Base-by-base conservation (phyloP, 257 asterid species). In the Solanum chaucha region DNA sequence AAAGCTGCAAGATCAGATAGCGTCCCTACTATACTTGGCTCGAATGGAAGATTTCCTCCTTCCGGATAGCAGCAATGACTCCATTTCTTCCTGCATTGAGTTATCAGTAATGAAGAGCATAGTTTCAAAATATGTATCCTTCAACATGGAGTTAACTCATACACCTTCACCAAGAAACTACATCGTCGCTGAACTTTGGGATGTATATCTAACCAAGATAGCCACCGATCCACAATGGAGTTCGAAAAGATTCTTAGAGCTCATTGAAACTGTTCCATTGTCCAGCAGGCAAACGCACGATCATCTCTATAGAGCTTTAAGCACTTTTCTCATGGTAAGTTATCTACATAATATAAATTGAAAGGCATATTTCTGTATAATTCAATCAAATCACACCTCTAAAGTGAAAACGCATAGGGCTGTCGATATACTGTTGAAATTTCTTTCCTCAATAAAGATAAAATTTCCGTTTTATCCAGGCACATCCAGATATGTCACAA, bases 271-370 rank as follows among this genome's bases (percentile, higher is more conserved):
- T 34, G 83, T 94, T 82, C 98, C 98, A 2, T 4, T 36, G 70
- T 89, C 92, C 80, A 90, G 89, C 91, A 92, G 98, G 91, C 91
- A 88, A 88, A 89, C 89, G 9, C 98, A 95, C 8, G 98, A 94
- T 89, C 90, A 90, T 87, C 95, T 95, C 89, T 95, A 93, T 87
- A 86, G 87, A 80, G 95, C 98, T 30, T 81, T 94, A 73, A 87
- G 87, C 87, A 84, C 89, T 32, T 95, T 93, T 90, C 90, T 94
- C 85, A 55, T 74, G 88, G 98, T 93, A 87, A 87, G 91, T 44
- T n/a, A 28, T 88, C 86, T 51, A 34, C 30, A 81, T 10, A 30
- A 81, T 28, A 48, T 30, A 46, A 17, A 81, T 48, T 51, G 10
- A 81, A 28, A 28, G 68, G 68, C 11, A 8, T 17, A 48, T 81